These are phyloP conservation scores for Schizochytrium sp. DNA, from an alignment of 108 stramenopile species.

Conservation along the genomic window DNA sequence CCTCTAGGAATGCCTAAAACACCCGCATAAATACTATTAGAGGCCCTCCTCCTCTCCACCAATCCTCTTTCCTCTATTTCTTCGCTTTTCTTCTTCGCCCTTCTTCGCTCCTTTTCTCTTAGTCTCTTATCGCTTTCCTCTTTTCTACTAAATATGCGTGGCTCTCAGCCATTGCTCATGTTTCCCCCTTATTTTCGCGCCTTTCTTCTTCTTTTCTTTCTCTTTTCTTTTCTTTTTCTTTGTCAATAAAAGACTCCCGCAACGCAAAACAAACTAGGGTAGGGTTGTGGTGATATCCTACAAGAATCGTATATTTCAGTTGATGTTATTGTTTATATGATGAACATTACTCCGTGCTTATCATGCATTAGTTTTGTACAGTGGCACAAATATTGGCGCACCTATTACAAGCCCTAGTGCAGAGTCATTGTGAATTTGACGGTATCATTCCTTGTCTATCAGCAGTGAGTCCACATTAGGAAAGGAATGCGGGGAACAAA, in stretches of 20 bases:
- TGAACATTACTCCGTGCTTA: no score
- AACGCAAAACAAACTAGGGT: neutral
- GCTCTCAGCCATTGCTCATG: no score
- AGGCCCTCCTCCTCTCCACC: neutral
- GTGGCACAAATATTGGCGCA: no score
- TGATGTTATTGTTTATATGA: no score
- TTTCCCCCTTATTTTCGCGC: no score
- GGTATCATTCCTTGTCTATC: no score
- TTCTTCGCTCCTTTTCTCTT: slow-evolving; percentile 16
- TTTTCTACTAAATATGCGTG: neutral
- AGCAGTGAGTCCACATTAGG: neutral
- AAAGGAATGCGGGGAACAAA: neutral
- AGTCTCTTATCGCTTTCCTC: neutral
- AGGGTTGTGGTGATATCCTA: neutral
- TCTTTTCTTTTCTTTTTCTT: no score
- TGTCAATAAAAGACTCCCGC: neutral
- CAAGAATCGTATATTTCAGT: neutral
- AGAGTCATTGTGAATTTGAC: no score
- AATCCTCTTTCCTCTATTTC: neutral
- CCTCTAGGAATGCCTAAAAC: neutral
- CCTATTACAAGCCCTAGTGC: no score
- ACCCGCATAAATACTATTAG: neutral
- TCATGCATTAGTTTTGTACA: no score
- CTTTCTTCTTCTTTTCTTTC: no score
- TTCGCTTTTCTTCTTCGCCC: neutral